phyloP scores from a whole-genome alignment of 768 basidiomycete genomes.

The Tricholoma sp. region DNA sequence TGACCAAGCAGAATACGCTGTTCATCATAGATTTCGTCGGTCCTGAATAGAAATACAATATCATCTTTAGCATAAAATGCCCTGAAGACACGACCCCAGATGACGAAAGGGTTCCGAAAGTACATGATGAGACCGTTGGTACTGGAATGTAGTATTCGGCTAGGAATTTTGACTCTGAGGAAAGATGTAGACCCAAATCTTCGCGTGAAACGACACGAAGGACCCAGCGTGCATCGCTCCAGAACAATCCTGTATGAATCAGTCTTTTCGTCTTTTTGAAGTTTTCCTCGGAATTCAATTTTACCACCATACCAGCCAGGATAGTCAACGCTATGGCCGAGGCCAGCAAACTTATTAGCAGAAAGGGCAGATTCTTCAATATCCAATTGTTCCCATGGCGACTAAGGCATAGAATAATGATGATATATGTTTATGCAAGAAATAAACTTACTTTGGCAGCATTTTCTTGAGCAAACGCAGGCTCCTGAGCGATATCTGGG shows the following conservation, averaged over 20 bases:
- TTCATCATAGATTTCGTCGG: constrained; percentile 37
- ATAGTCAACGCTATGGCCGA: constrained; percentile 36
- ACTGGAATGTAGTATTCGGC: constrained; percentile 24
- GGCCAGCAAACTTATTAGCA: constrained; percentile 27
- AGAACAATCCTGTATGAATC: constrained; percentile 36
- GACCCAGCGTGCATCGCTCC: constrained; percentile 43
- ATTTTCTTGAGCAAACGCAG: constrained; percentile 33
- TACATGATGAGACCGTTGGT: constrained; percentile 32
- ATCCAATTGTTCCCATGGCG: constrained; percentile 62
- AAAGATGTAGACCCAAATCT: constrained; percentile 61
- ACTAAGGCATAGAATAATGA: constrained; percentile 25
- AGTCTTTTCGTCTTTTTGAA: constrained; percentile 15
- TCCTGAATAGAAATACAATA: constrained; percentile 49
- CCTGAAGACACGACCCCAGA: constrained; percentile 51
- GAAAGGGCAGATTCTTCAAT: constrained; percentile 40
- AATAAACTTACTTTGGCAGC: constrained; percentile 24
- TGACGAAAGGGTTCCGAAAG: constrained; percentile 44
- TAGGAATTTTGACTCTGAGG: constrained; percentile 43
- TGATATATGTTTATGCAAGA: not conserved
- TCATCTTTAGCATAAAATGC: constrained; percentile 59
- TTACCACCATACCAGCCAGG: constrained; percentile 58
- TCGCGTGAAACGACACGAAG: constrained; percentile 54
- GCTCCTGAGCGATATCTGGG: constrained; percentile 4
- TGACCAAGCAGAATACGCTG: constrained; percentile 9
- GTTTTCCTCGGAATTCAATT: constrained; percentile 45